Evolutionary conservation across 140 eudicot genomes (phyloP).

Genomic region (Anethum foeniculum): DNA sequence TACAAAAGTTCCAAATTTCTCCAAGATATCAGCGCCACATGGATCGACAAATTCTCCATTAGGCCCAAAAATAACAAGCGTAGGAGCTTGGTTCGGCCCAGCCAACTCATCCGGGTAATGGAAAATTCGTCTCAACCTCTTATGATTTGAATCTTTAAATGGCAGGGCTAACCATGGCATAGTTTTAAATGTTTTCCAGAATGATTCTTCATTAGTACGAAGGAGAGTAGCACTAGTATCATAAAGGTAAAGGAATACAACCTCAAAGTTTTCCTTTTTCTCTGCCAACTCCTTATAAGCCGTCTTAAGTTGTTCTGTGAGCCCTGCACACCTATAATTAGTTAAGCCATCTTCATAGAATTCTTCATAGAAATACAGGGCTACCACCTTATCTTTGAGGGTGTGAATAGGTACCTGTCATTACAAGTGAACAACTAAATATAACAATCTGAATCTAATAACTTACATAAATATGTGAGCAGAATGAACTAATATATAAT

Average conservation of each 20-base stretch:
- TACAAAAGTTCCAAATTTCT: not conserved
- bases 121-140: not conserved
- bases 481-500: too few species aligned
- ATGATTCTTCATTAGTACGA: not conserved
- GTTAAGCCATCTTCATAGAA: too few species aligned
- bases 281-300: conserved; percentile 1
- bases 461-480: too few species aligned
- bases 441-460: too few species aligned
- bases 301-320: not conserved
- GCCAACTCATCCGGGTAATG: not conserved
- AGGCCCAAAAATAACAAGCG: not conserved
- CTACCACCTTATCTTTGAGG: too few species aligned
- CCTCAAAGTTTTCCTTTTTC: not conserved
- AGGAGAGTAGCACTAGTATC: not conserved
- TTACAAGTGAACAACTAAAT: too few species aligned
- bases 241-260: conserved; percentile 4
- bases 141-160: not conserved
- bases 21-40: not conserved
- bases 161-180: conserved; percentile 2
- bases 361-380: too few species aligned
- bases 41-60: conserved; percentile 1
- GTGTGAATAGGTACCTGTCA: too few species aligned
- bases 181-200: conserved; percentile 2
- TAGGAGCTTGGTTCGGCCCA: not conserved
- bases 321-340: not conserved